A percentile compares a stretch with the other conserved stretches of the same genome.
phyloP scores from a whole-genome alignment of 139 green algal species.

The Auxenochlorella protothecoides region DNA sequence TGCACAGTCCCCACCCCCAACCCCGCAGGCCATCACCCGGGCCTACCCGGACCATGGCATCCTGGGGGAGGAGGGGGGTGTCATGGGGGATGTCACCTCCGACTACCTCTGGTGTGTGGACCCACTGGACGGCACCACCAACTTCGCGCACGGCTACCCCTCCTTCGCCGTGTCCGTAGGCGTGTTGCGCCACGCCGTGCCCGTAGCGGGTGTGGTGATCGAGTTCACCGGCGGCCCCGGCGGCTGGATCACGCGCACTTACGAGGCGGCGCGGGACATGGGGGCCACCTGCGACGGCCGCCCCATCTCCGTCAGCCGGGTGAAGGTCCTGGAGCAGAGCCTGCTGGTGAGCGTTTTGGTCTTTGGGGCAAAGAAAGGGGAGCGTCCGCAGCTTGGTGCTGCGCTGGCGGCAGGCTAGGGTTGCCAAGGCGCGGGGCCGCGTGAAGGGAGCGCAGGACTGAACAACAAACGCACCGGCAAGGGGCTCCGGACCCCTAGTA shows the following conservation, averaged over 20 bases:
- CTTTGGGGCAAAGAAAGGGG: no score
- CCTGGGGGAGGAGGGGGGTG: conserved; percentile 87
- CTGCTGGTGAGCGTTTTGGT: conserved; percentile 35
- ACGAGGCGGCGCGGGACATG: conserved; percentile 46
- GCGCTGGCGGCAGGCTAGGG: no score
- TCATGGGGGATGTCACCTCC: conserved; percentile 32
- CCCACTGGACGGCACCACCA: conserved; percentile 78
- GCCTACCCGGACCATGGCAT: conserved; percentile 53
- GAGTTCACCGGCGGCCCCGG: conserved; percentile 44
- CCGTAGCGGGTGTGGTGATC: conserved; percentile 46
- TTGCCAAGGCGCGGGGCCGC: no score
- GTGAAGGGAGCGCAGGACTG: no score
- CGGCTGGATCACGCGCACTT: conserved; percentile 67
- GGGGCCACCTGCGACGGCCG: conserved; percentile 70
- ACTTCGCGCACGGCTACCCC: conserved; percentile 77
- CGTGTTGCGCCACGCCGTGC: conserved; percentile 40
- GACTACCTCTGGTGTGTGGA: conserved; percentile 88
- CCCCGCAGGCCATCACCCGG: conserved; percentile 29
- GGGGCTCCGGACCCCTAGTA: no score
- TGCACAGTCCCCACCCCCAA: not conserved
- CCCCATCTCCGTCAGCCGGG: conserved; percentile 20
- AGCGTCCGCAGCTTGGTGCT: no score
- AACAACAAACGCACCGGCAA: no score
- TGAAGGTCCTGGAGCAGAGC: conserved; percentile 20
- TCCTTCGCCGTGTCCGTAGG: conserved; percentile 67